These are phyloP conservation scores for Bipolaris cookei DNA, from an alignment of 2,329 filamentous ascomycete genomes.

Conservation along the genomic window DNA sequence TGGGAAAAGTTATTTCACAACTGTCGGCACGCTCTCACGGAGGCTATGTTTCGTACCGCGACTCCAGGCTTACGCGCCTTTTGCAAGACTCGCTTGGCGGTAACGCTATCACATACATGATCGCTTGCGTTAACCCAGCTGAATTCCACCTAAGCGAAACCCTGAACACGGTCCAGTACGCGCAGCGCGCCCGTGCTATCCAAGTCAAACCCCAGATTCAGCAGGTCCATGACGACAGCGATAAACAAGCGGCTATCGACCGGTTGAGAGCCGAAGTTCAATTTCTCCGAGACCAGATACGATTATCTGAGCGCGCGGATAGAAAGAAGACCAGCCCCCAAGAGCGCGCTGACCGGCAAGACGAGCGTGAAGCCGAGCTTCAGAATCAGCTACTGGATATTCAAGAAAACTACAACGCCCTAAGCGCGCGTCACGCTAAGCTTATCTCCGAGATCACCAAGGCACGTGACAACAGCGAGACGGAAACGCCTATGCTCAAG, in stretches of 20 bases:
- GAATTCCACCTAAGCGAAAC: slow-evolving; percentile 98
- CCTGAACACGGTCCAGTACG: slow-evolving; percentile 94
- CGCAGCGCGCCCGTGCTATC: slow-evolving; percentile 91
- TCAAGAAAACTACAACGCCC: slow-evolving; percentile 91
- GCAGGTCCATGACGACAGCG: slow-evolving; percentile 82
- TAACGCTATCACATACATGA: slow-evolving; percentile 99
- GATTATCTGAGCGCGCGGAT: slow-evolving; percentile 75
- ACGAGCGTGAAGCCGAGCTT: slow-evolving; percentile 84
- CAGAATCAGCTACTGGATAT: slow-evolving; percentile 92
- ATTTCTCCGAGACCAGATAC: slow-evolving; percentile 92
- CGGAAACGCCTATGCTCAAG: slow-evolving; percentile 65
- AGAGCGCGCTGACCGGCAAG: slow-evolving; percentile 78
- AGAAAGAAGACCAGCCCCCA: slow-evolving; percentile 62
- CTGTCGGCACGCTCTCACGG: slow-evolving; percentile 87
- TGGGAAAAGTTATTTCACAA: slow-evolving; percentile 98
- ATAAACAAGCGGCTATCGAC: slow-evolving; percentile 93
- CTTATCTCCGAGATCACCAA: slow-evolving; percentile 92
- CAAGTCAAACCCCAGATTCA: slow-evolving; percentile 98
- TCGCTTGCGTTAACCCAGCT: slow-evolving; percentile 94
- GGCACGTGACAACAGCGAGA: slow-evolving; percentile 69
- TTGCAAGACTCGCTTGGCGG: slow-evolving; percentile 96
- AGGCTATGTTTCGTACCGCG: slow-evolving; percentile 94
- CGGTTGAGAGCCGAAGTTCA: slow-evolving; percentile 90
- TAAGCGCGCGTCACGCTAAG: slow-evolving; percentile 93
- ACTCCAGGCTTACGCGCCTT: slow-evolving; percentile 93